phyloP scores from a whole-genome alignment of 164 flowering plant species.

The Platanus orientalis region DNA sequence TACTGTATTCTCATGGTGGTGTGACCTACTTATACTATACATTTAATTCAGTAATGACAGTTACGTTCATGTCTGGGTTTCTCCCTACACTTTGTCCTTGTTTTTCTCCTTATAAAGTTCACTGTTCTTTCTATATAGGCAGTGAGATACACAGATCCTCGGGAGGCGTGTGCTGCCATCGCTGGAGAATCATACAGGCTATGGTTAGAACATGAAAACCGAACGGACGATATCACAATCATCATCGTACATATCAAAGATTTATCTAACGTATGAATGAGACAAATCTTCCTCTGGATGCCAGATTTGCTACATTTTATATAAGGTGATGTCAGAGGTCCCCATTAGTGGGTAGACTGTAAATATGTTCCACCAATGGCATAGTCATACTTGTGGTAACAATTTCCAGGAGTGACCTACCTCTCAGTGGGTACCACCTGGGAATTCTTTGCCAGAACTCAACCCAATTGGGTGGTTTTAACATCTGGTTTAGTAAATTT shows the following conservation, averaged over 20 bases:
- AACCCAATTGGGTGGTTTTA: background rate
- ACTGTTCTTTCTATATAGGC: slow-evolving; percentile 40
- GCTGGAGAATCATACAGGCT: slow-evolving; percentile 84
- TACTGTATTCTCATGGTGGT: too few species aligned
- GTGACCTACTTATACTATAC: background rate
- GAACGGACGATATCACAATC: slow-evolving; percentile 97
- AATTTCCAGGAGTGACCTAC: background rate
- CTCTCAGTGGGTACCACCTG: background rate
- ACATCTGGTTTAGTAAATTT: background rate
- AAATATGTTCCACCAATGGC: slow-evolving; percentile 6
- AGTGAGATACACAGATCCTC: slow-evolving; percentile 65
- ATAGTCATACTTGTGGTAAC: background rate
- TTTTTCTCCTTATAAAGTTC: background rate
- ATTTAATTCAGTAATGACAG: background rate
- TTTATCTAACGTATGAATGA: slow-evolving; percentile 48
- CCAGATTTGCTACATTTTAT: background rate
- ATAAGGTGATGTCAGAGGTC: background rate
- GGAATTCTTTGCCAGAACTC: background rate
- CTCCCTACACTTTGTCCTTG: background rate
- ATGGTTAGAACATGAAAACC: slow-evolving; percentile 92
- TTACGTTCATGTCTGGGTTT: background rate
- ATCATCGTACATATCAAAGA: slow-evolving; percentile 80
- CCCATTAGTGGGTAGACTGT: background rate
- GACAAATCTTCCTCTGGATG: slow-evolving; percentile 4
- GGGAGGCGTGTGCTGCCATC: slow-evolving; percentile 86